These are phyloP conservation scores for Neurospora discreta DNA, from an alignment of 495 filamentous ascomycete species.

Conservation along the genomic window DNA sequence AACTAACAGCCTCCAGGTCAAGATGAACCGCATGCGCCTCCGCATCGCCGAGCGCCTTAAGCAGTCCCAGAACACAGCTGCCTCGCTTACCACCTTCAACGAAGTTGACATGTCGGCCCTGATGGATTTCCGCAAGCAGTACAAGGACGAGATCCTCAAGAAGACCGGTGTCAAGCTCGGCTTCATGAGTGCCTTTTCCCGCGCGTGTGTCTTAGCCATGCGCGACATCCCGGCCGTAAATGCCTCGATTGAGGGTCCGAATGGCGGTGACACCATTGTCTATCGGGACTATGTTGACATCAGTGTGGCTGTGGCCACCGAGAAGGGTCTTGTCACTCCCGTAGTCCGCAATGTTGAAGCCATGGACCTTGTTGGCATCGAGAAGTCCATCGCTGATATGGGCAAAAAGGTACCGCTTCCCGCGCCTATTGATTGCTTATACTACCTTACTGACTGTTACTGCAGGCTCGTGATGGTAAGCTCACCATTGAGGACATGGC, in stretches of 20 bases:
- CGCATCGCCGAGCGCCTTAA: slow-evolving; percentile 95
- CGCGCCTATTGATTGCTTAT: neutral
- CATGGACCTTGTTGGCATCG: slow-evolving; percentile 79
- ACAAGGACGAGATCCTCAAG: slow-evolving; percentile 93
- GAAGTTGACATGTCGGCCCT: slow-evolving; percentile 98
- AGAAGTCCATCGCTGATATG: slow-evolving; percentile 83
- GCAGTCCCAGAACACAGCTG: slow-evolving; percentile 97
- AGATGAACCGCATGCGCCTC: slow-evolving; percentile 99
- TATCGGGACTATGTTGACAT: slow-evolving; percentile 98
- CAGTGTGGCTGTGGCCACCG: slow-evolving; percentile 92
- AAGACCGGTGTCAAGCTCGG: slow-evolving; percentile 95
- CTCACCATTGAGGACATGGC: slow-evolving; percentile 99
- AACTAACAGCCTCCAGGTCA: slow-evolving; percentile 48
- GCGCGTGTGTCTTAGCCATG: slow-evolving; percentile 87
- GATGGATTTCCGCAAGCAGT: slow-evolving; percentile 92
- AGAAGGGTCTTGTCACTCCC: slow-evolving; percentile 94
- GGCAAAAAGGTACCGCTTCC: slow-evolving; percentile 70
- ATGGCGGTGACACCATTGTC: slow-evolving; percentile 93
- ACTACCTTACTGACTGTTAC: slow-evolving; percentile 10
- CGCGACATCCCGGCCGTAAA: slow-evolving; percentile 92
- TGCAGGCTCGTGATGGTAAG: slow-evolving; percentile 83
- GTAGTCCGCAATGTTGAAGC: slow-evolving; percentile 89
- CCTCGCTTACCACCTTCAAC: slow-evolving; percentile 96
- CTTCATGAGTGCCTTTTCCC: slow-evolving; percentile 97
- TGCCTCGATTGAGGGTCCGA: slow-evolving; percentile 91